A percentile compares a stretch with the other conserved stretches of the same genome.
phyloP scores from a whole-genome alignment of 1,284 basidiomycete genomes.

The Boletellus dicymbophilus region DNA sequence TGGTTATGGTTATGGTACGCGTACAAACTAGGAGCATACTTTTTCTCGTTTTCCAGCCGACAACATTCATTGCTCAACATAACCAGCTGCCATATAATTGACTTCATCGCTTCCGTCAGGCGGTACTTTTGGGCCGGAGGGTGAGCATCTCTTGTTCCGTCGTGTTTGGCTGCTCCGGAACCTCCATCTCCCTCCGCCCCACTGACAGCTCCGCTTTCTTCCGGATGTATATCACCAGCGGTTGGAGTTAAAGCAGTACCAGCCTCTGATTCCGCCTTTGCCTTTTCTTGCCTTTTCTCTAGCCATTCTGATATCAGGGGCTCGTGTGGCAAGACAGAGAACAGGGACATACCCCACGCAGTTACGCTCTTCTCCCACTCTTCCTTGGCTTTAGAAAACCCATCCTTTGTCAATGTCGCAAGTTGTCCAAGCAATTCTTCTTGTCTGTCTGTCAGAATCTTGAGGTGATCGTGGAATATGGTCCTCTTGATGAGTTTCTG shows the following conservation, averaged over 20 bases:
- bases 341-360: constrained; percentile 58
- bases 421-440: constrained; percentile 65
- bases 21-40: constrained; percentile 51
- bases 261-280: constrained; percentile 42
- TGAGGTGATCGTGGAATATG: constrained; percentile 69
- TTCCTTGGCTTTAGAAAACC: constrained; percentile 67
- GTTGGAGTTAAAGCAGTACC: constrained; percentile 31
- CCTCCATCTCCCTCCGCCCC: constrained; percentile 32
- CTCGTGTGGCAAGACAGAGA: background rate
- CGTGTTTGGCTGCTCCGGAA: constrained; percentile 30
- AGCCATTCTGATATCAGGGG: background rate
- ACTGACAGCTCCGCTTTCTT: constrained; percentile 35
- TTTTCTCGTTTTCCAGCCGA: constrained; percentile 82
- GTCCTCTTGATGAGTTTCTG: constrained; percentile 85
- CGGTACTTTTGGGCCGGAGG: constrained; percentile 72
- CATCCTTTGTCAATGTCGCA: constrained; percentile 54
- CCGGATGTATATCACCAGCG: constrained; percentile 41
- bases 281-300: constrained; percentile 67
- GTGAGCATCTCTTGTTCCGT: constrained; percentile 45
- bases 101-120: constrained; percentile 76
- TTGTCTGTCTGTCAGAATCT: constrained; percentile 61
- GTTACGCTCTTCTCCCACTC: constrained; percentile 70
- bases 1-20: background rate
- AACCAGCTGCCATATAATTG: constrained; percentile 76
- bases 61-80: constrained; percentile 79